phyloP scores from a whole-genome alignment of 805 yeast species.

The Torulaspora gathmanii region DNA sequence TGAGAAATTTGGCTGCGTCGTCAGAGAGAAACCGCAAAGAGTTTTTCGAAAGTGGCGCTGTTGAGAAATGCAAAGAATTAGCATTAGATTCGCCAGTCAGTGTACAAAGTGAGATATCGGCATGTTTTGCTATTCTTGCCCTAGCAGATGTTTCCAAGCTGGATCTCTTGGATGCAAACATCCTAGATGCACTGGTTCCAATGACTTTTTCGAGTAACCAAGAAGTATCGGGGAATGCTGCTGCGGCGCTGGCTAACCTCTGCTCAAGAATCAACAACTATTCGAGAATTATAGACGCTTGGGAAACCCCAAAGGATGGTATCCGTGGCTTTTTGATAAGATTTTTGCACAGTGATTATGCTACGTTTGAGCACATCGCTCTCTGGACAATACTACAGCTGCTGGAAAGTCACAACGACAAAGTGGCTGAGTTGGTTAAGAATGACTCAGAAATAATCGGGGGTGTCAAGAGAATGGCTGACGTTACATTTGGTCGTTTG shows the following conservation, averaged over 20 bases:
- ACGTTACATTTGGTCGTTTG: constrained; percentile 33
- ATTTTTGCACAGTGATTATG: constrained; percentile 76
- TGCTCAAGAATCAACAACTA: constrained; percentile 88
- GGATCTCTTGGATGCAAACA: constrained; percentile 74
- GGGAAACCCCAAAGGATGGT: constrained; percentile 81
- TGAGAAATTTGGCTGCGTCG: constrained; percentile 93
- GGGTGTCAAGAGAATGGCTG: constrained; percentile 48
- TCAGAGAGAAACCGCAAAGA: constrained; percentile 90
- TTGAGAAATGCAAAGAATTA: constrained; percentile 82
- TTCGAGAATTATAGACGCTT: constrained; percentile 67
- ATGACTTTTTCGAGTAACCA: constrained; percentile 81
- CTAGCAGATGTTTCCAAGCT: constrained; percentile 91
- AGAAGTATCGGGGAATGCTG: constrained; percentile 97
- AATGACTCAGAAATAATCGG: constrained; percentile 50
- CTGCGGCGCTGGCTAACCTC: constrained; percentile 94
- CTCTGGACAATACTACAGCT: constrained; percentile 94
- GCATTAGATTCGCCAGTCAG: constrained; percentile 82
- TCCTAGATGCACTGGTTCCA: constrained; percentile 85
- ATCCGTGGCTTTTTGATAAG: constrained; percentile 75
- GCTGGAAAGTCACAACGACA: constrained; percentile 75
- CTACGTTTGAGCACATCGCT: constrained; percentile 96
- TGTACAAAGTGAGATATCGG: constrained; percentile 94
- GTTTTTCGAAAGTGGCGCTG: constrained; percentile 91
- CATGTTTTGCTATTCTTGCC: constrained; percentile 95
- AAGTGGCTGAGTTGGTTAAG: constrained; percentile 51